These are phyloP conservation scores for Porodaedalea pini DNA, from an alignment of 1,284 basidiomycete species.

Conservation along the genomic window DNA sequence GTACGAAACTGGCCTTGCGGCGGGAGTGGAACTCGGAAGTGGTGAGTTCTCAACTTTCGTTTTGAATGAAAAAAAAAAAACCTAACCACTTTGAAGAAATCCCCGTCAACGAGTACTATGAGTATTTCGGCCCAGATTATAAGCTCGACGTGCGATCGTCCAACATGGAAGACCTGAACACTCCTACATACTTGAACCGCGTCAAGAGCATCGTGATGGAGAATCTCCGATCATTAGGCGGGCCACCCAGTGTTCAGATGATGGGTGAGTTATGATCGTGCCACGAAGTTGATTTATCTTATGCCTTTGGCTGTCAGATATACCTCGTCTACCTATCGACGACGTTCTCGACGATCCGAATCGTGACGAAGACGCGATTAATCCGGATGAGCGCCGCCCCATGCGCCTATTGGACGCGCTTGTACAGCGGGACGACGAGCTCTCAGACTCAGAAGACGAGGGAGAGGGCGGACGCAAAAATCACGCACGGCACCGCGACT, in stretches of 20 bases:
- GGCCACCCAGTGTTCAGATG: conserved; percentile 90
- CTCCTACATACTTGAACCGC: conserved; percentile 88
- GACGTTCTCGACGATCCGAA: conserved; percentile 73
- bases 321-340: conserved; percentile 78
- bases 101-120: conserved; percentile 97
- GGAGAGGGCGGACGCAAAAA: conserved; percentile 76
- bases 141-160: conserved; percentile 94
- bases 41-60: conserved; percentile 43
- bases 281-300: neutral
- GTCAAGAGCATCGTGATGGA: conserved; percentile 92
- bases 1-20: conserved; percentile 95
- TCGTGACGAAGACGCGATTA: conserved; percentile 76
- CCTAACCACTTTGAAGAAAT: conserved; percentile 57
- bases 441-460: conserved; percentile 85
- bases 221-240: conserved; percentile 78
- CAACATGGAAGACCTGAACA: conserved; percentile 96
- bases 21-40: conserved; percentile 87
- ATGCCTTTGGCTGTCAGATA: conserved; percentile 44
- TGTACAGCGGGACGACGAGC: conserved; percentile 74
- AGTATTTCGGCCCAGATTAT: conserved; percentile 98
- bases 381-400: conserved; percentile 71
- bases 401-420: conserved; percentile 68
- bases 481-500: conserved; percentile 53
- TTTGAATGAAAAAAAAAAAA: neutral
- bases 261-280: conserved; percentile 47